Base-by-base conservation (phyloP, 108 stramenopile species). In the Stephanodiscus triporus region DNA sequence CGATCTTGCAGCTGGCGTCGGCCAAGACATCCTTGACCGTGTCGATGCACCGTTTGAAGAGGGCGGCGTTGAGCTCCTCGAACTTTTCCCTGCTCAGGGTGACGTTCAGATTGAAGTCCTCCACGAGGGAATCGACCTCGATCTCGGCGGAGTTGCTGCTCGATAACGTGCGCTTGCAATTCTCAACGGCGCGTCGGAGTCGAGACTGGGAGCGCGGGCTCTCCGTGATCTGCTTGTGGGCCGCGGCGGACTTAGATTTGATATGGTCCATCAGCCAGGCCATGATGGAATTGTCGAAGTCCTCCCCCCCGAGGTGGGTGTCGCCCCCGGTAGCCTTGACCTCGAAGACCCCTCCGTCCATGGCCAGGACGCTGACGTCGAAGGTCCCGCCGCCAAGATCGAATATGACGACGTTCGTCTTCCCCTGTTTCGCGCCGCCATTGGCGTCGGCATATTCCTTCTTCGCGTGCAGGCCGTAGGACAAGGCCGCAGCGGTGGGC, bases 221-320 rank as follows among this genome's bases (percentile, higher is more conserved):
- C 14, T 63, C 70, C 65, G 75, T 68, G 17, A 84, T 37, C 23
- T 83, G 71, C 55, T 67, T 72, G 47, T 50, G 67, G n/a, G 61
- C 73, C 22, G 87, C 89, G 61, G 69, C 84, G 74, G 73, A 86
- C 89, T 56, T 87, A 58, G 87, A 69, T 68, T 76, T 73, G 65
- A 85, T 69, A 73, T 91, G 76, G 57, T 93, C 88, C 51, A 94
- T 65, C 68, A 86, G 88, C 93, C 94, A 93, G 26, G 86, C 78
- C 70, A 97, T 86, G 43, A 96, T 69, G 53, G 86, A 70, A 75
- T 95, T 90, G 72, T 97, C 96, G 45, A 96, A 97, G 87, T 96
- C 95, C 86, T 94, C 94, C n/a, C 95, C 95, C 23, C 95, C 95
- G 50, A 95, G 75, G 63, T 95, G 96, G 24, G 95, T 96, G 75